Percentiles rank a stretch among this genome's conserved stretches.
phyloP scores from a whole-genome alignment of 352 stramenopile species.

The Phytophthora foliorum region DNA sequence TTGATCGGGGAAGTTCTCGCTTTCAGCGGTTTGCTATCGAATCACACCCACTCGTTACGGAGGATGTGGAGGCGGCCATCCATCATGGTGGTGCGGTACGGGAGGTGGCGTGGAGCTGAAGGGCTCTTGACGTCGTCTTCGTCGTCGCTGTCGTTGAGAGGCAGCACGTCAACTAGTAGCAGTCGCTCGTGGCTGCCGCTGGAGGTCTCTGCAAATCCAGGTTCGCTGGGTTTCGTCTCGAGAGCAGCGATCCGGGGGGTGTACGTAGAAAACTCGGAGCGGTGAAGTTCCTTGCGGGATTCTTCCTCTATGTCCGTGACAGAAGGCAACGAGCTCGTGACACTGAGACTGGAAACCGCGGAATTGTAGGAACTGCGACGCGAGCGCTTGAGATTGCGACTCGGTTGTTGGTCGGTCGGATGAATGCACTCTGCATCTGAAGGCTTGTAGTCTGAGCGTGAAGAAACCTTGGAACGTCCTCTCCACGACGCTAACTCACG shows the following conservation, averaged over 20 bases:
- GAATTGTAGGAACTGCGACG: constrained; percentile 1
- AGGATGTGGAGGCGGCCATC: constrained; percentile 11
- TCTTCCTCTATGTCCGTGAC: constrained; percentile 29
- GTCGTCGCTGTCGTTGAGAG: constrained; percentile 24
- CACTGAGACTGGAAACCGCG: constrained; percentile 10
- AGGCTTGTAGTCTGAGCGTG: not conserved
- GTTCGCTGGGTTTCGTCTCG: constrained; percentile 5
- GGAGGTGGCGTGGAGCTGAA: constrained; percentile 14
- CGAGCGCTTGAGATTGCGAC: not conserved
- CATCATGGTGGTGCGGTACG: constrained; percentile 22
- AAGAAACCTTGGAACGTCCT: constrained; percentile 3
- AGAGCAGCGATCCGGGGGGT: not conserved
- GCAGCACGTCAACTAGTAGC: constrained; percentile 13
- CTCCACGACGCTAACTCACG: constrained; percentile 24
- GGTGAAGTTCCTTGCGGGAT: constrained; percentile 4
- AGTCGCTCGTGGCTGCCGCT: constrained; percentile 20
- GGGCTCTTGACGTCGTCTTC: constrained; percentile 1
- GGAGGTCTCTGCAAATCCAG: constrained; percentile 20
- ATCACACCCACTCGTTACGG: constrained; percentile 36
- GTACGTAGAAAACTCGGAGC: constrained; percentile 14
- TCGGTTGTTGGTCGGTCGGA: not conserved
- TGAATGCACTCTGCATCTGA: not conserved
- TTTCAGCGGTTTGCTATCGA: not conserved
- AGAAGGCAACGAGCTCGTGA: constrained; percentile 26
- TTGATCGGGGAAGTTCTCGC: constrained; percentile 10